Evolutionary conservation across 768 basidiomycete genomes (phyloP).

Genomic region (Boletus vinaceobasis): DNA sequence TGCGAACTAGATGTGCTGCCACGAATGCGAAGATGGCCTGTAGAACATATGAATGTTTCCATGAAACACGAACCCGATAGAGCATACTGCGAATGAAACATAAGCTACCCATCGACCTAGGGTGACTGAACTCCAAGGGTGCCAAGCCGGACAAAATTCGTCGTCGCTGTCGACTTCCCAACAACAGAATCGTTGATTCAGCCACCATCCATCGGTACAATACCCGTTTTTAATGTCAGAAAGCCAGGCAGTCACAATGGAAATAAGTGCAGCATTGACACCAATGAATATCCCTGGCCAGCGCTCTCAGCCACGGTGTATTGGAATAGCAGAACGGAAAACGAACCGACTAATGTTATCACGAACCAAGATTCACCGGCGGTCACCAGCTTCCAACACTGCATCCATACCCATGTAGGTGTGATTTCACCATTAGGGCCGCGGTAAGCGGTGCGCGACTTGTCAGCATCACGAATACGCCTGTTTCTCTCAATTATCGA

Average conservation of each 20-base stretch:
- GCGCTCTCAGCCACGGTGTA: conserved; percentile 1
- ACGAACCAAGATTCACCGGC: conserved; percentile 92
- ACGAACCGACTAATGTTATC: conserved; percentile 83
- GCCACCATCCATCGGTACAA: conserved; percentile 96
- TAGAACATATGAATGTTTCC: conserved; percentile 2
- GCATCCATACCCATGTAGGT: conserved; percentile 57
- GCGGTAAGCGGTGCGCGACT: conserved; percentile 41
- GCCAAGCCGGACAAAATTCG: conserved; percentile 88
- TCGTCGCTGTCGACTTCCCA: conserved; percentile 90
- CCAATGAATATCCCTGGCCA: conserved; percentile 82
- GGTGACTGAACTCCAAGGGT: conserved; percentile 75
- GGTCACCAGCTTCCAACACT: conserved; percentile 55
- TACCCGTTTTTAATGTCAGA: conserved; percentile 98
- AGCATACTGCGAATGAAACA: conserved; percentile 81
- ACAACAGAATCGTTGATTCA: conserved; percentile 97
- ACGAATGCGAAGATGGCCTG: conserved; percentile 81
- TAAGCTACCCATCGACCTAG: conserved; percentile 81
- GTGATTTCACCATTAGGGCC: conserved; percentile 51
- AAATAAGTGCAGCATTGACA: conserved; percentile 89
- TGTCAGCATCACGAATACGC: conserved; percentile 56
- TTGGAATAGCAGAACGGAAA: neutral
- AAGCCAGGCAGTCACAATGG: conserved; percentile 95
- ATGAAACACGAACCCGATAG: neutral
- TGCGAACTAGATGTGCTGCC: conserved; percentile 84
- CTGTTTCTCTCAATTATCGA: conserved; percentile 84